Evolutionary conservation across 176 grass and related monocot genomes (phyloP), one percentile per base, ranked within the genome.

Genomic region (Pontederia crassipes): DNA sequence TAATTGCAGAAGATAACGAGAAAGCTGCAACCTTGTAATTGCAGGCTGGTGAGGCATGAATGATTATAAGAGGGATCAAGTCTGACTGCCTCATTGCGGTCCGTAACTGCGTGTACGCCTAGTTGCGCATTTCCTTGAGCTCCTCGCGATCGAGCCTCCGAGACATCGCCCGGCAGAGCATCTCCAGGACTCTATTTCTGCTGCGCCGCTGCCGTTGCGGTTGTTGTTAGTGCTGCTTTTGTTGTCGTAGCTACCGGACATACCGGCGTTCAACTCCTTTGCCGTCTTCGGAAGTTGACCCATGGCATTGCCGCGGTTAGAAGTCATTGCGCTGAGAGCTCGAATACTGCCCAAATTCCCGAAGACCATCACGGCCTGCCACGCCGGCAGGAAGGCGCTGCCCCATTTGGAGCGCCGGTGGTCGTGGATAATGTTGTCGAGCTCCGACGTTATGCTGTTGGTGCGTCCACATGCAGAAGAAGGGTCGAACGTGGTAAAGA

Each of bases 101-200:
- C 74, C 10, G 11, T 28, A 17, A 61, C 65, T 0, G 65, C 56
- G 47, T 61, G 65, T 77, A 77, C 74, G 61, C 74, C 65, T 77
- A 64, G 48, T 77, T 77, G 54, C 74, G 64, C 65, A 69, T 69
- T 55, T 77, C 74, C 55, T 77, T 69, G 12, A 77, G 65, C 55
- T 77, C 64, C 57, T 77, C 64, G 5, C 61, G 62, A 11, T 56
- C 55, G 40, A 58, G 6, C 11, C 64, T 64, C 62, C 14, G 48
- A 1, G 62, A 75, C 32, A 75, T 61, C 17, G 73, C 73, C 15
- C 73, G 73, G 54, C 62, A 75, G 17, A 67, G 18, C 73, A 46
- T 53, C 45, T 64, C 49, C 9, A 62, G 49, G 7, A 26, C 49
- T 9, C 55, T 18, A 29, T 3, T 4, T 18, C 50, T 29, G 16